Conservation (phyloP, 768 basidiomycete species). For the Lactifluus subvellereus region DNA sequence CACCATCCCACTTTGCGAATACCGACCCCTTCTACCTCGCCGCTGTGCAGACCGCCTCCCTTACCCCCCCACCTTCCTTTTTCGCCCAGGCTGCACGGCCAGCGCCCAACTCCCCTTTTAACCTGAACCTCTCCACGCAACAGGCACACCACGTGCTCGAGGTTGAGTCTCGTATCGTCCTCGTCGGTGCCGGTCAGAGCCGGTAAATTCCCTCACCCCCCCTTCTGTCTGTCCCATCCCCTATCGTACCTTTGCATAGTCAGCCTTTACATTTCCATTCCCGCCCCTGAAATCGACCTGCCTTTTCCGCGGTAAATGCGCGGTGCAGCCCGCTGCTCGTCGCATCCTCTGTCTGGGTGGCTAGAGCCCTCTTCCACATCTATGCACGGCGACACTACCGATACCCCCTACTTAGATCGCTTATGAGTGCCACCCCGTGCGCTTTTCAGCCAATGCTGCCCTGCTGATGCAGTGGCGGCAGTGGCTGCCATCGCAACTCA, state of each 20-base stretch:
- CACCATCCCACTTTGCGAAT: slow-evolving; percentile 36
- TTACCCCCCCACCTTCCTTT: slow-evolving; percentile 12
- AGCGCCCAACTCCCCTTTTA: slow-evolving; percentile 20
- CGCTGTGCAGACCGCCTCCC: slow-evolving; percentile 32
- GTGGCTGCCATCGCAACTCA: slow-evolving; percentile 10
- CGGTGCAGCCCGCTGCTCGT: slow-evolving; percentile 5
- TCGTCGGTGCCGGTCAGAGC: slow-evolving; percentile 22
- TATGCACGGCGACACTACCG: neutral
- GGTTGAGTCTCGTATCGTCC: slow-evolving; percentile 19
- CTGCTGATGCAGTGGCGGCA: neutral
- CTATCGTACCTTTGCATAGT: neutral
- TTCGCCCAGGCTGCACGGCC: slow-evolving; percentile 21
- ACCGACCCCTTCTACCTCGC: slow-evolving; percentile 49
- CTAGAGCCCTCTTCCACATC: neutral
- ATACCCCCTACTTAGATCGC: slow-evolving; percentile 18
- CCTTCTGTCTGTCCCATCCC: neutral
- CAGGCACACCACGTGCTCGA: slow-evolving; percentile 19
- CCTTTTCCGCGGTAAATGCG: neutral
- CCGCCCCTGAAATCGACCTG: neutral
- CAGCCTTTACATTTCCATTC: neutral
- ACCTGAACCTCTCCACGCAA: slow-evolving; percentile 13
- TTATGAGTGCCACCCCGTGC: slow-evolving; percentile 3
- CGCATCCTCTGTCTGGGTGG: neutral
- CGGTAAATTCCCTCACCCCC: slow-evolving; percentile 2
- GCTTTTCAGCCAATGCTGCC: neutral